Percentiles rank a stretch among this genome's conserved stretches.
These are phyloP conservation scores for Sideroxylon spinosum DNA, from an alignment of 179 eudicot genomes.

Conservation along the genomic window DNA sequence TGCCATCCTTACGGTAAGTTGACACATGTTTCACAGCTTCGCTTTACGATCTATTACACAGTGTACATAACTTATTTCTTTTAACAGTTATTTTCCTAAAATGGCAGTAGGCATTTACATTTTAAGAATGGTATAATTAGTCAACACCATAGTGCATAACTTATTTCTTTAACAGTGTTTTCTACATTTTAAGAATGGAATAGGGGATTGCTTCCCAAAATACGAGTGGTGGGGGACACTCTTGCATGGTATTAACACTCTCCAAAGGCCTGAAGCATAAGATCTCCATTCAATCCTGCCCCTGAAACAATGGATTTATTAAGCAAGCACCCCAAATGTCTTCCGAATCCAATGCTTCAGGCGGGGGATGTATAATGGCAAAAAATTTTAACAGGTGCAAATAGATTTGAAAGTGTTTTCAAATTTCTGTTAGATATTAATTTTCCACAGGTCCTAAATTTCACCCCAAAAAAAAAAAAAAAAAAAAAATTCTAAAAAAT, in stretches of 20 bases:
- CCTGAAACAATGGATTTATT: not conserved
- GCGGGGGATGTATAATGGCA: not conserved
- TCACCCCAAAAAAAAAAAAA: not conserved
- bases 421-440: not conserved
- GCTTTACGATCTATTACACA: too few relatives aligned
- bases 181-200: too few relatives aligned
- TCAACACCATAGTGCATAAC: too few relatives aligned
- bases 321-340: not conserved
- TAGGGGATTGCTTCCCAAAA: too few relatives aligned
- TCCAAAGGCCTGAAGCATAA: not conserved
- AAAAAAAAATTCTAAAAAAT: not conserved
- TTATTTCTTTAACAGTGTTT: too few relatives aligned
- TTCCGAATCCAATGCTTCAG: not conserved
- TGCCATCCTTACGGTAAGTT: too few relatives aligned
- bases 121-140: too few relatives aligned
- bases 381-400: conserved; percentile 5
- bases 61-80: too few relatives aligned
- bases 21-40: too few relatives aligned
- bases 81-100: too few relatives aligned
- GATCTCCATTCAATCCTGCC: conserved; percentile 3
- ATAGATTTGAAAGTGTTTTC: not conserved
- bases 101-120: too few relatives aligned
- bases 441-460: not conserved
- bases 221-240: too few relatives aligned
- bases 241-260: not conserved